Base-by-base conservation (phyloP, 345 rosid species). In the Mercurialis annua region DNA sequence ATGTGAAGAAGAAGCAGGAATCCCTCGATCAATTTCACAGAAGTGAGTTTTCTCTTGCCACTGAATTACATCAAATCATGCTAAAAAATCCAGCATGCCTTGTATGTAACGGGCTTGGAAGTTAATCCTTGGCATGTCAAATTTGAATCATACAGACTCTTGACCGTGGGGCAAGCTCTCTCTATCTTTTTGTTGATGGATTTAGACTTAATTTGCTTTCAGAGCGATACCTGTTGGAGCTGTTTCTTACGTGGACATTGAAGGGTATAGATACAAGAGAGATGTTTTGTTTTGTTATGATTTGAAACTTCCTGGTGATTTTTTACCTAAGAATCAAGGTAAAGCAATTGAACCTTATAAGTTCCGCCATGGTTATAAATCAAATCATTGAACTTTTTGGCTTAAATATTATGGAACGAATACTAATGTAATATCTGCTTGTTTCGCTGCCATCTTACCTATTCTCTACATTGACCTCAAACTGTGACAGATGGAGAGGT, bases 1-100 rank as follows among this genome's bases (percentile, higher is more conserved):
- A 86, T 93, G 98, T 33, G 89, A 90, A 72, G 98, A 90, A 77
- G 98, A 93, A 79, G 98, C 98, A 23, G 93, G 96, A 59, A 90
- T 90, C 60, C 86, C 90, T 31, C 71, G 66, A 78, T 65, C 78
- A 64, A 79, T 88, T 65, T 84, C 96, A 34, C 40, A 62, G 43
- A 60, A 85, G 97, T 90, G 78, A 70, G 65, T 54, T 73, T 52
- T 59, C 54, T 51, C 38, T 43, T 0, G 16, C 60, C 46, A 46
- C 54, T 66, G 63, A 69, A 46, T 66, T 24, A n/a, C n/a, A 16
- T 18, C 21, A 20, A 44, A 40, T 40, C 9, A 29, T 53, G 12
- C 20, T 51, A 40, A 40, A 21, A 10, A 34, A 42, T 46, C 57
- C 59, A 30, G 61, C 59, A 14, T 43, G 66, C 53, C 17, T 59